Conservation (phyloP, 257 asterid genomes). For the Mentha longifolia region DNA sequence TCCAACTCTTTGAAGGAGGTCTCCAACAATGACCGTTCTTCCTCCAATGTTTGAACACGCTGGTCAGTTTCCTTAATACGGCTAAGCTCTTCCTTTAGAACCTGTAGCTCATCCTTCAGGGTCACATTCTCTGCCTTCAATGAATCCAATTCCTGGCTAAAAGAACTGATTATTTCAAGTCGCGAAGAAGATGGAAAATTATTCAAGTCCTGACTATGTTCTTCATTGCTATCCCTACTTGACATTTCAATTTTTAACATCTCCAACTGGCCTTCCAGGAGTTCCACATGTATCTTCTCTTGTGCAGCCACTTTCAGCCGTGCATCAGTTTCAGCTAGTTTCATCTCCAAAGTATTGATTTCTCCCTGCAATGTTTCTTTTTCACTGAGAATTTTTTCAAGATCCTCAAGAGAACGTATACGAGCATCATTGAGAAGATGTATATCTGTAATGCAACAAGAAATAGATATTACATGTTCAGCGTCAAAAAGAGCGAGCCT, state of each 20-base stretch:
- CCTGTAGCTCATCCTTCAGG: constrained; percentile 69
- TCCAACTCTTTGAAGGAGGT: constrained; percentile 72
- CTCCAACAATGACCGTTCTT: constrained; percentile 64
- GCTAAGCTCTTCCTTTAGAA: constrained; percentile 61
- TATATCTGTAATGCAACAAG: constrained; percentile 56
- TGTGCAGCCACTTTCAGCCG: constrained; percentile 81
- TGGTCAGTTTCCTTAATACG: constrained; percentile 65
- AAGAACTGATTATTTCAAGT: constrained; percentile 38
- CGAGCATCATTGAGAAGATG: constrained; percentile 90
- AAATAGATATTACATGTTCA: constrained; percentile 24
- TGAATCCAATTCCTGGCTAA: constrained; percentile 61
- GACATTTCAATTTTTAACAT: constrained; percentile 61
- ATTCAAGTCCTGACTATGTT: constrained; percentile 39
- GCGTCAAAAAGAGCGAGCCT: not conserved
- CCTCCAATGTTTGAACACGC: constrained; percentile 67
- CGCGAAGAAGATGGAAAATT: constrained; percentile 42
- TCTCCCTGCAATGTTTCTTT: constrained; percentile 86
- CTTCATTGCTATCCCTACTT: constrained; percentile 48
- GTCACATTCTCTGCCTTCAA: constrained; percentile 70
- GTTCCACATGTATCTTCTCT: constrained; percentile 71
- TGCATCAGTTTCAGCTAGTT: constrained; percentile 88
- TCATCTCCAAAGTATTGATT: constrained; percentile 72
- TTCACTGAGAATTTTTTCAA: constrained; percentile 62
- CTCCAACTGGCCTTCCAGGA: constrained; percentile 78
- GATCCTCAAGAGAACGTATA: constrained; percentile 71